Base-by-base conservation (phyloP, 768 basidiomycete species). In the Hemileccinum rubropunctum region DNA sequence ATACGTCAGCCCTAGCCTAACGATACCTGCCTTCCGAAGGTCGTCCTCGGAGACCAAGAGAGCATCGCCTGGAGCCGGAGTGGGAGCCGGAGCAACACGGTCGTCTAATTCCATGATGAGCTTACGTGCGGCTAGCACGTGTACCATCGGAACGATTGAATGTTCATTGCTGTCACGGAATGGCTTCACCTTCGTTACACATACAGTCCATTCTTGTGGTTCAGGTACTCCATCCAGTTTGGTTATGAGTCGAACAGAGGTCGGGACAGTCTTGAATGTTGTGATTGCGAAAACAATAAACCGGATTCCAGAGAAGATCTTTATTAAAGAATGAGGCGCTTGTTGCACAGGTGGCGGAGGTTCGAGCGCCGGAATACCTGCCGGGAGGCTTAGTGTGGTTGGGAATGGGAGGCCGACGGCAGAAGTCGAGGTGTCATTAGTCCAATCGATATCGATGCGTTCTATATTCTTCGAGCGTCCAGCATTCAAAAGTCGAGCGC, bases 21-120 rank as follows among this genome's bases (percentile, higher is more conserved):
- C 60, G 27, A 83, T 78, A 2, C 72, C 69, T 3, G 75, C 75
- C 59, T 70, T 75, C 21, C 68, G 68, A 26, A 73, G 58, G 20
- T 73, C 68, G 0, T 69, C 71, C 2, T 65, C 61, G 1, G 68
- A 61, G 42, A 42, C 54, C 3, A 60, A 15, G n/a, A 60, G 52
- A 10, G 59, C 55, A 27, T 69, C 65, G 15, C 45, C 53, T 7
- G 58, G 53, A 6, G 64, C 49, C 5, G 70, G 52, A 10, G 45
- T 52, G 4, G 71, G 73, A 20, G 73, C 64, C n/a, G 65, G 67
- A 17, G 66, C 67, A 18, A 49, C 58, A 4, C 52, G 48, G 21
- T 73, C 73, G 40, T 76, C 71, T 37, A 82, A 61, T 15, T 80
- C 80, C 55, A 74, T 74, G n/a, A 84, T 78, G 26, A 84, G 67